Conservation (phyloP, 2,329 filamentous ascomycete genomes). For the Cladobotryum protrusum region DNA sequence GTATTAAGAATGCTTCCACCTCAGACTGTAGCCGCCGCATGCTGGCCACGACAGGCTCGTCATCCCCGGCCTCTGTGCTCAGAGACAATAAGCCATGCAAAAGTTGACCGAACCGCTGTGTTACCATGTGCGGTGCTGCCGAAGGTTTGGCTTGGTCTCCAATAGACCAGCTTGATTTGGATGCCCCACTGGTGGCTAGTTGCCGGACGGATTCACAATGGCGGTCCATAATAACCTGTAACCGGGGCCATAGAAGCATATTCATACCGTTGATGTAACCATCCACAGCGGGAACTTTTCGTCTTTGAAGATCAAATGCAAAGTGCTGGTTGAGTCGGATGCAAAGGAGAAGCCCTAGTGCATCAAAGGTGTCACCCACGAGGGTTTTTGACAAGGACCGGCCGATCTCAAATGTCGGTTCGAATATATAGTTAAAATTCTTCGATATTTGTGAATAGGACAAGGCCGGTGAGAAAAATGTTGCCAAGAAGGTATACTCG, state of each 20-base stretch:
- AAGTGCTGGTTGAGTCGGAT: slow-evolving; percentile 90
- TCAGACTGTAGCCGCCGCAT: slow-evolving; percentile 71
- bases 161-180: slow-evolving; percentile 33
- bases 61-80: slow-evolving; percentile 85
- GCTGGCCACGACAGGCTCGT: slow-evolving; percentile 84
- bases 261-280: slow-evolving; percentile 89
- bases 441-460: slow-evolving; percentile 72
- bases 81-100: slow-evolving; percentile 77
- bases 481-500: slow-evolving; percentile 88
- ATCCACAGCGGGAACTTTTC: slow-evolving; percentile 84
- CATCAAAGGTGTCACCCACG: slow-evolving; percentile 71
- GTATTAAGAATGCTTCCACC: slow-evolving; percentile 75
- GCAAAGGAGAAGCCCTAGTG: slow-evolving; percentile 80
- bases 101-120: slow-evolving; percentile 92
- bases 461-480: slow-evolving; percentile 77
- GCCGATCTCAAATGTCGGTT: slow-evolving; percentile 81
- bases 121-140: slow-evolving; percentile 82
- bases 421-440: slow-evolving; percentile 82
- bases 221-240: slow-evolving; percentile 88
- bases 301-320: slow-evolving; percentile 86
- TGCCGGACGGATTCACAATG: slow-evolving; percentile 81
- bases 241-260: slow-evolving; percentile 94
- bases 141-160: slow-evolving; percentile 56
- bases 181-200: slow-evolving; percentile 49
- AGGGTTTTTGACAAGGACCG: slow-evolving; percentile 70